A percentile compares a stretch with the other conserved stretches of the same genome.
phyloP scores from a whole-genome alignment of 129 eudicot species.

The Arctium lappa region DNA sequence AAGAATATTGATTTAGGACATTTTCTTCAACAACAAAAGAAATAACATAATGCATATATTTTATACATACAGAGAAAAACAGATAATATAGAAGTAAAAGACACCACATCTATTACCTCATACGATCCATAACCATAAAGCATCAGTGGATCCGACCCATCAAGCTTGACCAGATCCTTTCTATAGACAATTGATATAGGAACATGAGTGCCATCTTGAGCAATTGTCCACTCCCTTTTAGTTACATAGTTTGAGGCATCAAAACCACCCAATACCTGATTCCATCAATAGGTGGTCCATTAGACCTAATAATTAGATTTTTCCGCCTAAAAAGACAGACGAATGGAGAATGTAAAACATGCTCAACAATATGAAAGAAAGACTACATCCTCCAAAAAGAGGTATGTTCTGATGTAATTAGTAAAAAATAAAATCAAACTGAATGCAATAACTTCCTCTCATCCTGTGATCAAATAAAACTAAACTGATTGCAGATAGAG shows the following conservation, averaged over 20 bases:
- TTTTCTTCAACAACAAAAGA: background rate
- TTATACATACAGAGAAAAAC: background rate
- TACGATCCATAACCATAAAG: slow-evolving; percentile 97
- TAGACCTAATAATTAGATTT: slow-evolving; percentile 11
- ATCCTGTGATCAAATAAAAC: too few species aligned
- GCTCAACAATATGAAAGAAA: background rate
- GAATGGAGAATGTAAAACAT: background rate
- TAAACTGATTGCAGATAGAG: background rate
- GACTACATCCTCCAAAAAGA: background rate
- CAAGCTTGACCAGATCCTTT: slow-evolving; percentile 86
- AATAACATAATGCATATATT: background rate
- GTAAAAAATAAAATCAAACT: background rate
- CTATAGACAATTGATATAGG: slow-evolving; percentile 77
- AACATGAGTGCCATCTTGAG: slow-evolving; percentile 83
- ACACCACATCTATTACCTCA: slow-evolving; percentile 56
- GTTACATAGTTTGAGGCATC: slow-evolving; percentile 79
- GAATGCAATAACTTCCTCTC: too few species aligned
- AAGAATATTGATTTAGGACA: background rate
- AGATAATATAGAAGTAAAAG: background rate
- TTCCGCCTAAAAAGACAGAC: background rate
- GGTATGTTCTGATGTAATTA: background rate
- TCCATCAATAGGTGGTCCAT: slow-evolving; percentile 11
- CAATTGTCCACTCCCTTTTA: slow-evolving; percentile 87
- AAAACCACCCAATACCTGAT: slow-evolving; percentile 92
- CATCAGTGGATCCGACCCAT: slow-evolving; percentile 80